Percentiles rank a stretch among this genome's conserved stretches.
These are phyloP conservation scores for Staphylotrichum tortipilum DNA, from an alignment of 495 filamentous ascomycete species.

Conservation along the genomic window DNA sequence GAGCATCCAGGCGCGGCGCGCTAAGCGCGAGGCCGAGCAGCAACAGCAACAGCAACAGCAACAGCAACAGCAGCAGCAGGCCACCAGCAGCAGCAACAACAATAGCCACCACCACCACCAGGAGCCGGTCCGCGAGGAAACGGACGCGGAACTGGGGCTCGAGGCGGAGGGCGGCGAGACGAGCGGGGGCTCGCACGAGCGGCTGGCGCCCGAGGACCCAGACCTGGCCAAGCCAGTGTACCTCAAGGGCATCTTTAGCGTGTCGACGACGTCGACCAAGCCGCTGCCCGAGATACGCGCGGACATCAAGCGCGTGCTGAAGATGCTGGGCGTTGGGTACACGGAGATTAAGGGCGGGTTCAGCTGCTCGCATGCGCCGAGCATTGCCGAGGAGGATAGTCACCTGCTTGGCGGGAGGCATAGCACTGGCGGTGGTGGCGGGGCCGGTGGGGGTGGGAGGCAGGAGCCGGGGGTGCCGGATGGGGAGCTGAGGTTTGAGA, in stretches of 20 bases:
- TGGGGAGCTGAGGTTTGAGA: slow-evolving; percentile 78
- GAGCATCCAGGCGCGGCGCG: slow-evolving; percentile 76
- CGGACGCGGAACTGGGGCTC: slow-evolving; percentile 48
- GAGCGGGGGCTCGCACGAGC: slow-evolving; percentile 44
- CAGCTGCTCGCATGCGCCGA: slow-evolving; percentile 75
- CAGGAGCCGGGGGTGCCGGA: slow-evolving; percentile 28
- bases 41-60: slow-evolving; percentile 10
- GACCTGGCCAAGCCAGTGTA: slow-evolving; percentile 82
- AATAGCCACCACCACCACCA: slow-evolving; percentile 34
- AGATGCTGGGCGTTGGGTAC: slow-evolving; percentile 79
- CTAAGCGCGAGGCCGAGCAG: slow-evolving; percentile 46
- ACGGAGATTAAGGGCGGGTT: slow-evolving; percentile 92
- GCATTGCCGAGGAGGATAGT: slow-evolving; percentile 56
- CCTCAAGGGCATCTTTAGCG: slow-evolving; percentile 95
- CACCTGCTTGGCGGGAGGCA: slow-evolving; percentile 23
- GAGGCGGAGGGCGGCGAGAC: slow-evolving; percentile 24
- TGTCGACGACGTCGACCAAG: slow-evolving; percentile 90
- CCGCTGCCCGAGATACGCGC: slow-evolving; percentile 73
- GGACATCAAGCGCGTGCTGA: slow-evolving; percentile 88
- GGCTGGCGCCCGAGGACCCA: slow-evolving; percentile 43
- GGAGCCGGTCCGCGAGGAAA: slow-evolving; percentile 73
- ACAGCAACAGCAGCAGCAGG: background rate
- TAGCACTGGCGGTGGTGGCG: background rate
- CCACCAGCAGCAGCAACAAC: slow-evolving; percentile 4
- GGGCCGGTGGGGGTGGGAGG: background rate